Evolutionary conservation across 2,329 filamentous ascomycete genomes (phyloP).

Genomic region (Fusarium chaquense): DNA sequence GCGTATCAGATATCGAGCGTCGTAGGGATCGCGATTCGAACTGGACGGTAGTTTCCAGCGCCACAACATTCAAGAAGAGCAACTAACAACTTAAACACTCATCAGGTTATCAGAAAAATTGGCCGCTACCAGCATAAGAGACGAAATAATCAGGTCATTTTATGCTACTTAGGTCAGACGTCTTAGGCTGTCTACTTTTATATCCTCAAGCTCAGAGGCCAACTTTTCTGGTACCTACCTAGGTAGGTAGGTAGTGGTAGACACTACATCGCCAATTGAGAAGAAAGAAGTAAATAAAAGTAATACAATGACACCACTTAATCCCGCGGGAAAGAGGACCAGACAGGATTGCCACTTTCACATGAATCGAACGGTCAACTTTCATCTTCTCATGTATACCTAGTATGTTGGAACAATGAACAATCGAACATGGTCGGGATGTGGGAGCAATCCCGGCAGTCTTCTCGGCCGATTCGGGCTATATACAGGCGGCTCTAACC

Average conservation of each 20-base stretch:
- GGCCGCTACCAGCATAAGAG: too few relatives aligned
- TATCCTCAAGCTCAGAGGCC: too few relatives aligned
- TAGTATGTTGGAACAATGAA: constrained; percentile 13
- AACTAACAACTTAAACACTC: neutral
- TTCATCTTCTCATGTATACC: neutral
- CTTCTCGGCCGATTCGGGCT: constrained; percentile 1
- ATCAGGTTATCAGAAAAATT: too few relatives aligned
- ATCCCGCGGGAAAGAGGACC: neutral
- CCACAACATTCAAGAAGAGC: neutral
- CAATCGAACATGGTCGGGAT: neutral
- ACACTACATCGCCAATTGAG: neutral
- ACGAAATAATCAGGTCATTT: too few relatives aligned
- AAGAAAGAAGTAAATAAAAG: neutral
- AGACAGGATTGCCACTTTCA: constrained; percentile 12
- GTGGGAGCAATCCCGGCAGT: neutral
- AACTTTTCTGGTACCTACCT: too few relatives aligned
- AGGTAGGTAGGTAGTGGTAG: too few relatives aligned
- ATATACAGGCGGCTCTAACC: constrained; percentile 7
- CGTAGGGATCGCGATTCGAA: neutral
- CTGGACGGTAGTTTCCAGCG: constrained; percentile 6
- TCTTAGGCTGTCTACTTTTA: too few relatives aligned
- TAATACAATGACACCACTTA: neutral
- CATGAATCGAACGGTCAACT: neutral
- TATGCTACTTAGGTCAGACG: too few relatives aligned
- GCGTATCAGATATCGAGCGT: constrained; percentile 33